These are phyloP conservation scores for Tieghemiomyces parasiticus DNA, from an alignment of 192 early-diverging fungal species.

Conservation along the genomic window DNA sequence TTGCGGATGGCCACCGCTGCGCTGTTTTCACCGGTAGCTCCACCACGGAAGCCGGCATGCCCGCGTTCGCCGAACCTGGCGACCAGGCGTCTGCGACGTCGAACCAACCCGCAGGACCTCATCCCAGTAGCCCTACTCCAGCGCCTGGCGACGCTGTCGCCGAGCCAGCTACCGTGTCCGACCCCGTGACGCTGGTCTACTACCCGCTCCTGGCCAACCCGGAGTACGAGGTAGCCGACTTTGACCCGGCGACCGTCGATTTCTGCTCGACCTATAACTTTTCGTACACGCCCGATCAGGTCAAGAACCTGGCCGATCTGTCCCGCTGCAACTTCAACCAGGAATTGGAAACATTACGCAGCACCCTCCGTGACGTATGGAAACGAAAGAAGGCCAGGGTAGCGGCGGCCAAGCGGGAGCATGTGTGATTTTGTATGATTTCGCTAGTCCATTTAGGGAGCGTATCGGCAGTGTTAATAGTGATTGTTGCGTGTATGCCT, in stretches of 20 bases:
- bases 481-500: no score
- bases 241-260: slow-evolving; percentile 45
- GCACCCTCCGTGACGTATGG: slow-evolving; percentile 27
- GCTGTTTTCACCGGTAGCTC: slow-evolving; percentile 29
- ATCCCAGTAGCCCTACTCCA: no score
- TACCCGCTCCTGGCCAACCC: slow-evolving; percentile 46
- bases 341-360: slow-evolving; percentile 31
- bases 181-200: slow-evolving; percentile 33
- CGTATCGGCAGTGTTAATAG: no score
- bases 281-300: slow-evolving; percentile 46
- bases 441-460: no score
- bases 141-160: no score
- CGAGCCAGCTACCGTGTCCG: slow-evolving; percentile 15
- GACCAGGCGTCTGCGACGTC: neutral
- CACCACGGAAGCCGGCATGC: slow-evolving; percentile 12
- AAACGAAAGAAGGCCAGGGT: slow-evolving; percentile 25
- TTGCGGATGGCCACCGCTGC: slow-evolving; percentile 24
- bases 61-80: slow-evolving; percentile 12
- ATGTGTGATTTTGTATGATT: no score
- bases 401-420: no score
- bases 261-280: slow-evolving; percentile 58
- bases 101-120: no score
- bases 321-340: slow-evolving; percentile 37
- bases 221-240: slow-evolving; percentile 32
- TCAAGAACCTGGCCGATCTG: slow-evolving; percentile 39